Evolutionary conservation across 179 eudicot species (phyloP).

Genomic region (Carnegiea gigantea): DNA sequence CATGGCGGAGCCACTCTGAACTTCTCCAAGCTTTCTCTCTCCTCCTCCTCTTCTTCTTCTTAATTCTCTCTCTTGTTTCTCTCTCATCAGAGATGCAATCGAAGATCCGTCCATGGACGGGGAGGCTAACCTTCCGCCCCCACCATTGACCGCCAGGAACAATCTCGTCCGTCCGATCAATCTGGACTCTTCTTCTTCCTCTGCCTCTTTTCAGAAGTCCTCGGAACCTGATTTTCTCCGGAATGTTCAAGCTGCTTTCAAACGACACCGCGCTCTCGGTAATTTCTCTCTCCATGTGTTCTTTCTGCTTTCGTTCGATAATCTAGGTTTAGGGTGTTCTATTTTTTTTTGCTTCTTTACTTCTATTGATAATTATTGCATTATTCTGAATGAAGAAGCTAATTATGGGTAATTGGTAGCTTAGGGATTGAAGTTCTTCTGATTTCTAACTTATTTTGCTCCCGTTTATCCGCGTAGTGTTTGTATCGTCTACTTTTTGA

Average conservation of each 20-base stretch:
- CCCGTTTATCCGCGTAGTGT: not conserved
- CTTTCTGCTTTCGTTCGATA: not conserved
- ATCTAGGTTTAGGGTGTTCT: conserved; percentile 31
- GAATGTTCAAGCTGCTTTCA: conserved; percentile 77
- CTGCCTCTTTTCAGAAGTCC: conserved; percentile 33
- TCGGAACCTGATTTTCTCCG: conserved; percentile 65
- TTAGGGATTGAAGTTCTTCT: not conserved
- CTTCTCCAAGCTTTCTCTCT: conserved; percentile 8
- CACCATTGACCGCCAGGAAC: conserved; percentile 30
- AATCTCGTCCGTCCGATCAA: conserved; percentile 40
- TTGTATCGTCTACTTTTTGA: not conserved
- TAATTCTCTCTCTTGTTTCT: not conserved
- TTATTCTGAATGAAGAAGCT: not conserved
- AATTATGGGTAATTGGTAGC: not conserved
- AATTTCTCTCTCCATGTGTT: not conserved
- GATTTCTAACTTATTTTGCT: not conserved
- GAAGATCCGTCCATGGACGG: conserved; percentile 63
- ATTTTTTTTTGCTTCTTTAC: not conserved
- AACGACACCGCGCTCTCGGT: conserved; percentile 87
- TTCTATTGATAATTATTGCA: not conserved
- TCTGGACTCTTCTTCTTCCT: conserved; percentile 37
- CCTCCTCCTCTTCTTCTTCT: not conserved
- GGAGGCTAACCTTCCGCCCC: conserved; percentile 65
- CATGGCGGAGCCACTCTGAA: conserved; percentile 22
- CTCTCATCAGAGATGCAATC: conserved; percentile 44